A percentile compares a stretch with the other conserved stretches of the same genome.
Conservation (phyloP, 1,139 yeast species). For the Trichomonascaceae sp. region DNA sequence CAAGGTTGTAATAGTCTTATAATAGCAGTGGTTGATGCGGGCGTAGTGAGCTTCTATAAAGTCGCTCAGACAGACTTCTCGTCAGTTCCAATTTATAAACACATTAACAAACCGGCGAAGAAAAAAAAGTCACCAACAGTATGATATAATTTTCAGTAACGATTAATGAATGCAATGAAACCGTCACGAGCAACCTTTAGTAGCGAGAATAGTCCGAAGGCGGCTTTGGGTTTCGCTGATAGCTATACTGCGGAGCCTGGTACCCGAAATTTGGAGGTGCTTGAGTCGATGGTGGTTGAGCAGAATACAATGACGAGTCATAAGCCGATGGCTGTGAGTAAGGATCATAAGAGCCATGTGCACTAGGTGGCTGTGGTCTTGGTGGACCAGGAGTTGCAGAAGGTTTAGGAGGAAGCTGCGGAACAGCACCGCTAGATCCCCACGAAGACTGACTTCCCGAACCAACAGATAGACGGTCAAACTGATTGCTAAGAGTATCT, state of each 20-base stretch:
- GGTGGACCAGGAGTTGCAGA: constrained; percentile 12
- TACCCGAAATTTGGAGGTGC: constrained; percentile 7
- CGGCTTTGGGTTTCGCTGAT: constrained; percentile 1
- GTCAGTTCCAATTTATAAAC: constrained; percentile 28
- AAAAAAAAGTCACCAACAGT: neutral
- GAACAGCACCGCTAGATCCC: constrained; percentile 10
- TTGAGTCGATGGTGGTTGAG: constrained; percentile 8
- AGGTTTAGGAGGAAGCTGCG: constrained; percentile 22
- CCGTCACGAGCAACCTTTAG: neutral
- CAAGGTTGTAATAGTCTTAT: constrained; percentile 51
- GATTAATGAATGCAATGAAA: neutral
- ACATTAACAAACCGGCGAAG: neutral
- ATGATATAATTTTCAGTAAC: neutral
- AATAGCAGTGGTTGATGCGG: constrained; percentile 65
- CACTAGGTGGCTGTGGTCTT: constrained; percentile 11
- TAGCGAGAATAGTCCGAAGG: neutral
- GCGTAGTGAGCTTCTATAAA: constrained; percentile 61
- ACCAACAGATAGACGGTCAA: constrained; percentile 11
- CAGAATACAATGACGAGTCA: constrained; percentile 17
- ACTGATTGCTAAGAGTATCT: constrained; percentile 24
- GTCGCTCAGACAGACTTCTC: constrained; percentile 57
- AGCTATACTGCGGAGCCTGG: constrained; percentile 4
- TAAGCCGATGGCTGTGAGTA: constrained; percentile 30
- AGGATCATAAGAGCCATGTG: constrained; percentile 18
- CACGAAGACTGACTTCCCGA: constrained; percentile 18